These are phyloP conservation scores for Clathrospora elynae DNA, from an alignment of 2,329 filamentous ascomycete genomes.

Conservation along the genomic window DNA sequence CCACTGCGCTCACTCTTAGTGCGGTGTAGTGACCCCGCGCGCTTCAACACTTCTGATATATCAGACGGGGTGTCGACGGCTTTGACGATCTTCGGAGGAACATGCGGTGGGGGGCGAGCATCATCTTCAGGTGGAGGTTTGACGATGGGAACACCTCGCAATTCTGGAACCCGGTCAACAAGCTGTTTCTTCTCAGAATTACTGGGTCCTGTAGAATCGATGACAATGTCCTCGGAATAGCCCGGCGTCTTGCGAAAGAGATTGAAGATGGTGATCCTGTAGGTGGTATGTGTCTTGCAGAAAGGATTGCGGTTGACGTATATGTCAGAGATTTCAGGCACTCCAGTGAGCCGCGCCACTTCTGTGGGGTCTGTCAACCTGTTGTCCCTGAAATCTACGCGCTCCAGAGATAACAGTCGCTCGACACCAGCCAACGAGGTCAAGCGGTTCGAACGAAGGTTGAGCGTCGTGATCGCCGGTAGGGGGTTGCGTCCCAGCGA, in stretches of 20 bases:
- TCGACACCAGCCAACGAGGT: constrained; percentile 88
- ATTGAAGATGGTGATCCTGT: constrained; percentile 92
- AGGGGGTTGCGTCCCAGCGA: constrained; percentile 84
- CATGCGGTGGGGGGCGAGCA: constrained; percentile 59
- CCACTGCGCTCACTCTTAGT: constrained; percentile 42
- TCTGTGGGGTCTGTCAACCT: constrained; percentile 88
- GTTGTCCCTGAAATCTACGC: constrained; percentile 91
- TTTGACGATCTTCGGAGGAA: constrained; percentile 62
- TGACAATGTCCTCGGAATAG: constrained; percentile 85
- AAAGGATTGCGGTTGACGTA: constrained; percentile 95
- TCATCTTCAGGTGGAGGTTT: constrained; percentile 69
- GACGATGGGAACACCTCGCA: constrained; percentile 76
- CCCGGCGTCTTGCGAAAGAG: constrained; percentile 89
- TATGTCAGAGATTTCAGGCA: constrained; percentile 89
- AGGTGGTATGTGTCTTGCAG: constrained; percentile 80
- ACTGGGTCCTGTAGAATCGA: constrained; percentile 82
- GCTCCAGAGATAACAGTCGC: constrained; percentile 83
- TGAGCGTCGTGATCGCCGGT: constrained; percentile 90
- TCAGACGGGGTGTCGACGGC: constrained; percentile 31
- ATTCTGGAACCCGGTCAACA: constrained; percentile 78
- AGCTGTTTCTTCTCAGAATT: constrained; percentile 85
- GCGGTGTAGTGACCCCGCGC: constrained; percentile 39
- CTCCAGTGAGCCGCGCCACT: constrained; percentile 83
- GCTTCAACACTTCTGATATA: constrained; percentile 24
- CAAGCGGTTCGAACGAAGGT: constrained; percentile 86